Evolutionary conservation across 805 yeast genomes (phyloP).

Genomic region (Zygoascus ofunaensis): DNA sequence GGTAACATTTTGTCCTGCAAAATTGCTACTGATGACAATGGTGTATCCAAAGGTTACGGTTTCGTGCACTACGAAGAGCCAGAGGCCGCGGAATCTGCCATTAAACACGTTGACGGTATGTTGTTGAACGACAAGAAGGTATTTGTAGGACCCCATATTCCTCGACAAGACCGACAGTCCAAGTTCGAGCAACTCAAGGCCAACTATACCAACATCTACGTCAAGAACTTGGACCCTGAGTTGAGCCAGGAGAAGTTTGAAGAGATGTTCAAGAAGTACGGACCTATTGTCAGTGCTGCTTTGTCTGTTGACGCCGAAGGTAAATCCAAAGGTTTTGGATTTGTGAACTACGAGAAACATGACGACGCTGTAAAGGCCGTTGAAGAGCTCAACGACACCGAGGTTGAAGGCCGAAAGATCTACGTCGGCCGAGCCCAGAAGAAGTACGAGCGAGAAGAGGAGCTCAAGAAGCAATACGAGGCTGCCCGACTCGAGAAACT

Average conservation of each 20-base stretch:
- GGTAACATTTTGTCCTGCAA: slow-evolving; percentile 95
- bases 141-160: slow-evolving; percentile 86
- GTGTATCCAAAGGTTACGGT: slow-evolving; percentile 91
- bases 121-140: slow-evolving; percentile 92
- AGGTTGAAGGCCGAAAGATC: slow-evolving; percentile 54
- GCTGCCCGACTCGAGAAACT: slow-evolving; percentile 82
- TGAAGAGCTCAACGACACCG: slow-evolving; percentile 74
- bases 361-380: slow-evolving; percentile 86
- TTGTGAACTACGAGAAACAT: slow-evolving; percentile 83
- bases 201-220: slow-evolving; percentile 91
- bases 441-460: slow-evolving; percentile 95
- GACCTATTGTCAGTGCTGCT: slow-evolving; percentile 74
- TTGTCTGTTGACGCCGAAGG: slow-evolving; percentile 76
- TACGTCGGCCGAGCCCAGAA: slow-evolving; percentile 99
- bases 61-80: slow-evolving; percentile 93
- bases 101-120: slow-evolving; percentile 98
- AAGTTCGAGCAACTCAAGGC: slow-evolving; percentile 84
- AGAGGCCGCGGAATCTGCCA: slow-evolving; percentile 89
- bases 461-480: slow-evolving; percentile 91
- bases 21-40: slow-evolving; percentile 90
- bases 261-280: slow-evolving; percentile 62
- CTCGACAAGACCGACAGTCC: slow-evolving; percentile 89
- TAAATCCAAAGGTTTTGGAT: slow-evolving; percentile 92
- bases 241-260: slow-evolving; percentile 46
- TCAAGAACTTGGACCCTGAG: slow-evolving; percentile 76